A percentile compares a stretch with the other conserved stretches of the same genome.
Conservation (phyloP, 345 rosid species). For the Bruguiera sexangula region DNA sequence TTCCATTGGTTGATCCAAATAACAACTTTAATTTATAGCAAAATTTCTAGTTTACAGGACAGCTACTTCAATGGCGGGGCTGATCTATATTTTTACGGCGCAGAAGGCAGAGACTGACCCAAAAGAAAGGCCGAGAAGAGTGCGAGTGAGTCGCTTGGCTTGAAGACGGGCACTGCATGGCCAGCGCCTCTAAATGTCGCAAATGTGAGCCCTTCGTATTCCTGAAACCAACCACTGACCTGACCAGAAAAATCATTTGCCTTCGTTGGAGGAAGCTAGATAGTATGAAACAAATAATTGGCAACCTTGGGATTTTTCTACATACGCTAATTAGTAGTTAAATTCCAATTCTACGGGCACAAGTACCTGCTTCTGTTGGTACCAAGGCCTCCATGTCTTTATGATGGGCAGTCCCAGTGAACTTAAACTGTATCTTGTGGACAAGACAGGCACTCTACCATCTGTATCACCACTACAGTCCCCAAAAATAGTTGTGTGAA, state of each 20-base stretch:
- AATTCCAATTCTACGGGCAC: not conserved
- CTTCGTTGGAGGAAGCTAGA: not conserved
- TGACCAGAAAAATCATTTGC: constrained; percentile 14
- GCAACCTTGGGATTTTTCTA: too few species aligned
- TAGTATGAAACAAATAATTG: too few species aligned
- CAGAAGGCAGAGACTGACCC: constrained; percentile 39
- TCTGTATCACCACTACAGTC: constrained; percentile 86
- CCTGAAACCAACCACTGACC: constrained; percentile 95
- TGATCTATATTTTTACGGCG: not conserved
- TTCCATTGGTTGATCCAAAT: not conserved
- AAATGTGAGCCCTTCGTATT: constrained; percentile 78
- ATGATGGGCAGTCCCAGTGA: constrained; percentile 53
- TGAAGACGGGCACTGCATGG: constrained; percentile 85
- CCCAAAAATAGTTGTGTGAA: not conserved
- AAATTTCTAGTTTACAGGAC: constrained; percentile 1
- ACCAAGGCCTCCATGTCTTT: constrained; percentile 89
- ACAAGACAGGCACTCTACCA: constrained; percentile 90
- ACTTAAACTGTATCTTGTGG: constrained; percentile 74
- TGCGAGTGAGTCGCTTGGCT: constrained; percentile 67
- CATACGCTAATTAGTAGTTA: too few species aligned
- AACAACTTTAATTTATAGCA: not conserved
- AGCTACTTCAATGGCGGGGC: not conserved
- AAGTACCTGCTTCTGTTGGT: constrained; percentile 66
- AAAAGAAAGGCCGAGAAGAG: constrained; percentile 66
- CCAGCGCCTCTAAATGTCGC: constrained; percentile 99